A percentile compares a stretch with the other conserved stretches of the same genome.
phyloP scores from a whole-genome alignment of 495 filamentous ascomycete genomes.

The Podospora comata region DNA sequence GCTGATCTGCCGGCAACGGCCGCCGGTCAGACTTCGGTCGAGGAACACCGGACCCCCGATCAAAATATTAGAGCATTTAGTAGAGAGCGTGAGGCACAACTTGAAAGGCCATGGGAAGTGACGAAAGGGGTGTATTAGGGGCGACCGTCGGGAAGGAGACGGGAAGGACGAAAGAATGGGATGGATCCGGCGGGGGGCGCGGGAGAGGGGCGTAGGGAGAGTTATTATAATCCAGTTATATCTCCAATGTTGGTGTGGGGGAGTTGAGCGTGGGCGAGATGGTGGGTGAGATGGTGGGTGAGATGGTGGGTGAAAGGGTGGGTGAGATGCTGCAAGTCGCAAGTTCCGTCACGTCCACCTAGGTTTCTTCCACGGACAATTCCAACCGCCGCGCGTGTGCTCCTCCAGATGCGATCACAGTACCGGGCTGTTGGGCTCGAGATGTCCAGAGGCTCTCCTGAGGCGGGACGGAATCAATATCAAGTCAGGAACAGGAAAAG shows the following conservation, averaged over 20 bases:
- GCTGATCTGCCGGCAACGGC: constrained; percentile 5
- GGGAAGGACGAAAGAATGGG: constrained; percentile 1
- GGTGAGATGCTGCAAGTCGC: not conserved
- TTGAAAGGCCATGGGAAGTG: constrained; percentile 27
- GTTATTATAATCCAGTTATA: constrained; percentile 12
- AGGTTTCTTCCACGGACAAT: not conserved
- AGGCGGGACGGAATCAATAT: not conserved
- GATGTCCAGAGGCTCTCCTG: not conserved
- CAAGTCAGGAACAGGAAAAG: constrained; percentile 16
- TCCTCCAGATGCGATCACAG: constrained; percentile 2
- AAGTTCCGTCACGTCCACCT: not conserved
- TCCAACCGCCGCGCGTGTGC: constrained; percentile 5
- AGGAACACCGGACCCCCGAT: constrained; percentile 47
- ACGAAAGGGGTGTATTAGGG: not conserved
- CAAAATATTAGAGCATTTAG: constrained; percentile 21
- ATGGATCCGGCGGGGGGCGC: constrained; percentile 12
- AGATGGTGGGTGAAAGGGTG: no score
- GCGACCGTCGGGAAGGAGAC: constrained; percentile 9
- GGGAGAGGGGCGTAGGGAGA: constrained; percentile 11
- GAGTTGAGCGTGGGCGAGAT: constrained; percentile 7
- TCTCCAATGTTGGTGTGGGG: constrained; percentile 7
- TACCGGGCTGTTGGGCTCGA: not conserved
- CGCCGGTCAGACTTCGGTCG: constrained; percentile 21
- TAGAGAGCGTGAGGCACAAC: constrained; percentile 29
- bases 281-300: not conserved